Evolutionary conservation across 1,284 basidiomycete species (phyloP).

Genomic region (Heterobasidion annosum): DNA sequence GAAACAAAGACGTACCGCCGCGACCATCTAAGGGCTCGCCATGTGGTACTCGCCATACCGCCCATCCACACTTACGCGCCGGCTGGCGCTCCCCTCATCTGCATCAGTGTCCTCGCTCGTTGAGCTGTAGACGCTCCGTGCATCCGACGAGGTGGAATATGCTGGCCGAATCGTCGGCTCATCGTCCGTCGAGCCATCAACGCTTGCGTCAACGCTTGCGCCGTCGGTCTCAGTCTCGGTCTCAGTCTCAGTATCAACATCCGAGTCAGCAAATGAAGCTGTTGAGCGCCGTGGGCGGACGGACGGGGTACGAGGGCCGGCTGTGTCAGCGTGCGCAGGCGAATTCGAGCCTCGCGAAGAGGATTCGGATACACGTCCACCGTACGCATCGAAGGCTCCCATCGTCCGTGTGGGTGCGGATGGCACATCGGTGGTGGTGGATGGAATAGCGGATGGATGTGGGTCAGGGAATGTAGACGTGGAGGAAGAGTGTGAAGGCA

Average conservation of each 20-base stretch:
- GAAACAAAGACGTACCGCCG: neutral
- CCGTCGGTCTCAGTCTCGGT: constrained; percentile 38
- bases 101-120: constrained; percentile 1
- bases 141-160: constrained; percentile 8
- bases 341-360: neutral
- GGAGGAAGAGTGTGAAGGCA: constrained; percentile 19
- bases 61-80: neutral
- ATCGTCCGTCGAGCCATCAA: constrained; percentile 56
- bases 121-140: constrained; percentile 4
- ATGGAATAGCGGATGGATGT: neutral
- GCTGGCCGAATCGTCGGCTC: constrained; percentile 60
- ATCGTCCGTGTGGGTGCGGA: constrained; percentile 35
- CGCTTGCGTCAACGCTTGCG: neutral
- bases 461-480: constrained; percentile 11
- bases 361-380: neutral
- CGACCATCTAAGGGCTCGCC: neutral
- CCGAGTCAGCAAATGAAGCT: constrained; percentile 8
- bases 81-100: neutral
- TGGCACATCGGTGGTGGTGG: neutral
- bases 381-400: constrained; percentile 39
- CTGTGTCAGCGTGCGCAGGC: neutral
- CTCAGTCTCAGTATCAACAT: constrained; percentile 18
- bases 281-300: constrained; percentile 13
- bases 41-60: neutral
- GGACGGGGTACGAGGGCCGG: constrained; percentile 1